Evolutionary conservation across 768 basidiomycete species (phyloP).

Genomic region (Serendipita sp.): DNA sequence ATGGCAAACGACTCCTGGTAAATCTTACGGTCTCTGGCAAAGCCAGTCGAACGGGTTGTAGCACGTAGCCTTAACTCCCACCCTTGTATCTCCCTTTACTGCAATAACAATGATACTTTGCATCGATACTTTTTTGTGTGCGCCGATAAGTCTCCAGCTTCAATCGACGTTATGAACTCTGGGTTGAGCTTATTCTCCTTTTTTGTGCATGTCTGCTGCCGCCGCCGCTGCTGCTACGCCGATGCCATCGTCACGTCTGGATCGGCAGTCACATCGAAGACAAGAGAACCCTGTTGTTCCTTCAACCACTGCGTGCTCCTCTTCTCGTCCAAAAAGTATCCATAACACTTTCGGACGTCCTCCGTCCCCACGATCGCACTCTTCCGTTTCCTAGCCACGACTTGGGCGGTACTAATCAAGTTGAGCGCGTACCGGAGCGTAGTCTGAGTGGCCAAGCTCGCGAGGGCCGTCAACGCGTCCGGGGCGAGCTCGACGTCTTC

Average conservation of each 20-base stretch:
- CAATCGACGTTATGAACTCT: too few species aligned
- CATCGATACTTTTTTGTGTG: too few species aligned
- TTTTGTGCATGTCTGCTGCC: too few species aligned
- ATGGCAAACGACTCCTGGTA: conserved; percentile 94
- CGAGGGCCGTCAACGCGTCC: conserved; percentile 63
- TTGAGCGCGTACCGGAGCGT: conserved; percentile 90
- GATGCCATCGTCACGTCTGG: background rate
- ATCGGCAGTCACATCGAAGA: conserved; percentile 10
- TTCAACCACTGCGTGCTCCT: conserved; percentile 82
- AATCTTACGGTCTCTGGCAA: conserved; percentile 68
- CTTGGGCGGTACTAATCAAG: conserved; percentile 81
- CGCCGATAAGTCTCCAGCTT: too few species aligned
- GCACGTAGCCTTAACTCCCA: background rate
- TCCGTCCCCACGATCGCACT: conserved; percentile 65
- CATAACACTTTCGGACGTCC: conserved; percentile 71
- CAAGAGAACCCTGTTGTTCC: conserved; percentile 26
- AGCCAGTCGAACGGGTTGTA: conserved; percentile 4
- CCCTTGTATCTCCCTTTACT: background rate
- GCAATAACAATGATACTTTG: background rate
- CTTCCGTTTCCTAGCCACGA: conserved; percentile 73
- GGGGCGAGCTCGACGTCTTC: conserved; percentile 77
- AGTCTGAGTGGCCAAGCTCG: conserved; percentile 75
- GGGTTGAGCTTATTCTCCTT: too few species aligned
- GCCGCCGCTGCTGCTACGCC: background rate
- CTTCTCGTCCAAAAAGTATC: conserved; percentile 86